Conservation (phyloP, 176 grass and related monocot species). For the Areca catechu region DNA sequence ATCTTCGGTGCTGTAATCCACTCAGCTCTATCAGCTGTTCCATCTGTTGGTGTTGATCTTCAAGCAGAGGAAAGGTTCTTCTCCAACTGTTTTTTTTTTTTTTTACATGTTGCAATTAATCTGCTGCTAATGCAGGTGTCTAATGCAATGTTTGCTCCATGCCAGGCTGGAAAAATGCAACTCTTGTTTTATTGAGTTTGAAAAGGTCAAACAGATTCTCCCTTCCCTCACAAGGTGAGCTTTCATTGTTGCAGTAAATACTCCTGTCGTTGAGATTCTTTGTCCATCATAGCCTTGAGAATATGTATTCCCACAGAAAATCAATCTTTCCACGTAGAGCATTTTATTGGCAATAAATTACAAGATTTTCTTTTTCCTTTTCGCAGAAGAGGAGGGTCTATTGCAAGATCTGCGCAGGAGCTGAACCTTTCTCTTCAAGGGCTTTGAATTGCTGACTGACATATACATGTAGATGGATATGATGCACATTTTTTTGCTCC, state of each 20-base stretch:
- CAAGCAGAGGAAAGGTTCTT: constrained; percentile 51
- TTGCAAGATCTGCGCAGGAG: constrained; percentile 51
- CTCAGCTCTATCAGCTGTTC: constrained; percentile 38
- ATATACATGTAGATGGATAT: not conserved
- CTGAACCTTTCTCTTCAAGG: constrained; percentile 40
- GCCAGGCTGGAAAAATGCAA: constrained; percentile 44
- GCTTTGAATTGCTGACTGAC: constrained; percentile 16
- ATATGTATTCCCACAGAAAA: no score
- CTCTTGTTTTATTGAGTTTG: constrained; percentile 47
- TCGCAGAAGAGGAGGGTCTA: constrained; percentile 34
- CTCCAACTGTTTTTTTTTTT: no score
- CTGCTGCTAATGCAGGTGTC: no score
- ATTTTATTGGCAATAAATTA: not conserved
- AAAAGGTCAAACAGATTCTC: constrained; percentile 32
- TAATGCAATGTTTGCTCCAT: constrained; percentile 5
- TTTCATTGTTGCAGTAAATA: not conserved
- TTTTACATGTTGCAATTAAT: no score
- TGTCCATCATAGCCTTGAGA: not conserved
- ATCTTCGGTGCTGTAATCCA: constrained; percentile 46
- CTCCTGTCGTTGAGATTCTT: not conserved
- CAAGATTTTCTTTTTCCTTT: not conserved
- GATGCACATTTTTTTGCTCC: no score
- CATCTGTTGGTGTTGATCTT: constrained; percentile 48
- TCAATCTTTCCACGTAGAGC: no score
- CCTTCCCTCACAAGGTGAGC: constrained; percentile 34